Evolutionary conservation across 1,284 basidiomycete genomes (phyloP).

Genomic region (Ganoderma resinaceum): DNA sequence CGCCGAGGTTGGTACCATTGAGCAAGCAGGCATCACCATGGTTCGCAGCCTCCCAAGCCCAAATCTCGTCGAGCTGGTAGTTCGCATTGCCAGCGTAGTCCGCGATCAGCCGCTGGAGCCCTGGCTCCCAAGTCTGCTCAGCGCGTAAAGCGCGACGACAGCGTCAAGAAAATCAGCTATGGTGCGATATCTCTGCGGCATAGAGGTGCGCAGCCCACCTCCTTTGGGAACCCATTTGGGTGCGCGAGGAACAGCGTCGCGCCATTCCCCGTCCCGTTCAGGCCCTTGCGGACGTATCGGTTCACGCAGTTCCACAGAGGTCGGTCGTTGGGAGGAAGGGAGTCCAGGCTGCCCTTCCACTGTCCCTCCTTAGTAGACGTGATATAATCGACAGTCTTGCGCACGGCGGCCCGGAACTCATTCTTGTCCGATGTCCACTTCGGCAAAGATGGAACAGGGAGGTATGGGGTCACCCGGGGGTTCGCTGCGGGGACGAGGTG

Average conservation of each 20-base stretch:
- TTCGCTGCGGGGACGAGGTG: slow-evolving; percentile 80
- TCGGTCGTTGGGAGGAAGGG: slow-evolving; percentile 26
- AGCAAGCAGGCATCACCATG: slow-evolving; percentile 61
- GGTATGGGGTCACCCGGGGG: slow-evolving; percentile 59
- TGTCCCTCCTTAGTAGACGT: slow-evolving; percentile 33
- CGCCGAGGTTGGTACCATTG: slow-evolving; percentile 54
- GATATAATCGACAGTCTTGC: slow-evolving; percentile 29
- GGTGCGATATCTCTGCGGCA: slow-evolving; percentile 42
- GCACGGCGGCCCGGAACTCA: slow-evolving; percentile 40
- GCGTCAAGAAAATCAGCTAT: slow-evolving; percentile 56
- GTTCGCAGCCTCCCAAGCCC: slow-evolving; percentile 61
- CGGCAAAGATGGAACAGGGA: slow-evolving; percentile 46
- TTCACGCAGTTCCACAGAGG: slow-evolving; percentile 43
- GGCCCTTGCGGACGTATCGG: slow-evolving; percentile 38
- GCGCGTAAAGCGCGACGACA: slow-evolving; percentile 47
- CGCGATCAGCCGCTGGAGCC: slow-evolving; percentile 35
- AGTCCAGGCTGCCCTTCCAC: slow-evolving; percentile 34
- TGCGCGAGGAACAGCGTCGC: slow-evolving; percentile 43
- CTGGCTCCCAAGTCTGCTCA: slow-evolving; percentile 45
- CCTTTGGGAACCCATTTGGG: slow-evolving; percentile 45
- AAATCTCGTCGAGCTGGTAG: slow-evolving; percentile 57
- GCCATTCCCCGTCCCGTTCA: slow-evolving; percentile 38
- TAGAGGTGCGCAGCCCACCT: slow-evolving; percentile 34
- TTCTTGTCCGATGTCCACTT: slow-evolving; percentile 39
- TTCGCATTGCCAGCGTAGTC: slow-evolving; percentile 21